Base-by-base conservation (phyloP, 306 rosid species). In the Vigna unguiculata region DNA sequence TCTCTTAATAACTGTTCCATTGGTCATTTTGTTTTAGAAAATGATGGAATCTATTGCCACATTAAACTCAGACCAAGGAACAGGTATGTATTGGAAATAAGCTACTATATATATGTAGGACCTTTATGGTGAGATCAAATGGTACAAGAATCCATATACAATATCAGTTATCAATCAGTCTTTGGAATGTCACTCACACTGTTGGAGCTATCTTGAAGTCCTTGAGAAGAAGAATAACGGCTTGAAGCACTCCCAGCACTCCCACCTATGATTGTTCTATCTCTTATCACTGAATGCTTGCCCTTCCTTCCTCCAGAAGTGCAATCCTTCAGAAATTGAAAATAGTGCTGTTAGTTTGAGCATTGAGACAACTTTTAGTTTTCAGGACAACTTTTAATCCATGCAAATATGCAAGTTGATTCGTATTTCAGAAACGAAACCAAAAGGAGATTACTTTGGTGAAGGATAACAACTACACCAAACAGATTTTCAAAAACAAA, bases 191-290 rank as follows among this genome's bases (percentile, higher is more conserved):
- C 90, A 51, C 92, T 81, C 19, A 88, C 82, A 2, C 97, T 90
- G 83, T 87, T 89, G 72, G 93, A 92, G 89, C 93, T 89, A 81
- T 86, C 96, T 79, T 82, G 94, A 59, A 78, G 83, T 85, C 87
- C 95, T 79, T 83, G 91, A 74, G 91, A 87, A 1, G 91, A 78
- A 73, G 97, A 90, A 83, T 84, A 81, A 73, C 85, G 71, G 76
- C 97, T 87, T 14, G 96, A 92, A 67, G 91, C 84, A 76, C 95
- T 79, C 74, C 86, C 88, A 67, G 91, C 82, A 76, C 95, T 79
- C 71, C 86, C 88, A 30, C 85, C 91, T 2, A 82, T 53, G n/a
- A 67, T 28, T 53, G 60, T 83, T 83, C 77, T 87, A 78, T 85
- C 91, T 69, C 80, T 85, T 80, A 87, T 86, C 72, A 57, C 83